Evolutionary conservation across 1,284 basidiomycete species (phyloP), one percentile per base, ranked within the genome.

Genomic region (Cutaneotrichosporon sp.): DNA sequence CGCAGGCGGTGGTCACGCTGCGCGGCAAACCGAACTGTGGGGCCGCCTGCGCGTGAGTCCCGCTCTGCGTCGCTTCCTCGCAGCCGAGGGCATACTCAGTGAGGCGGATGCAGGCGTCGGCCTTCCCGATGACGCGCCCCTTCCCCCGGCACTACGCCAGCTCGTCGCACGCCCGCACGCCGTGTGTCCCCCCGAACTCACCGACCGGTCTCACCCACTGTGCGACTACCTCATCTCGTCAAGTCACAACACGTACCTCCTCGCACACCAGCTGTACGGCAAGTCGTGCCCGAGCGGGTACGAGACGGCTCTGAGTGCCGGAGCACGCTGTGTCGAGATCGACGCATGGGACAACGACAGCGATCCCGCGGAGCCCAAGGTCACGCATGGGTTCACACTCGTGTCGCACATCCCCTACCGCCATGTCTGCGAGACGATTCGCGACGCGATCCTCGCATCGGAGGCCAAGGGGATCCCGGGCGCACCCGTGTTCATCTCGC

Each of bases 221-320:
- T 85, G 87, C 10, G 90, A 97, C 64, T 98, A 98, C 78, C 97
- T 86, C 73, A 89, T 98, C 72, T 94, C 92, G 8, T 91, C 92
- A 13, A 96, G 92, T 36, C 97, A 99, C 76, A 99, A 99, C 73
- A 99, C 97, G 0, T 99, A 99, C 73, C 88, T 99, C 5, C 88
- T 97, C 16, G 94, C 66, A 9, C 56, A 68, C 47, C 66, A 68
- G 64, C 62, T 68, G 40, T 68, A 55, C 34, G 66, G 66, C 56
- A 56, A 60, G 14, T 63, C 62, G 7, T 61, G 61, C 21, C 56
- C 64, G 16, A 52, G 52, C 5, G 64, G 56, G 9, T 68, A 68
- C 60, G 64, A 62, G 49, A 46, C 56, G 5, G 46, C 53, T 9
- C 50, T 68, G n/a, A 32, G 21, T 21, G 57, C 64, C 4, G 66